Base-by-base conservation (phyloP, 2,329 filamentous ascomycete genomes). In the Dactylonectria estremocensis region DNA sequence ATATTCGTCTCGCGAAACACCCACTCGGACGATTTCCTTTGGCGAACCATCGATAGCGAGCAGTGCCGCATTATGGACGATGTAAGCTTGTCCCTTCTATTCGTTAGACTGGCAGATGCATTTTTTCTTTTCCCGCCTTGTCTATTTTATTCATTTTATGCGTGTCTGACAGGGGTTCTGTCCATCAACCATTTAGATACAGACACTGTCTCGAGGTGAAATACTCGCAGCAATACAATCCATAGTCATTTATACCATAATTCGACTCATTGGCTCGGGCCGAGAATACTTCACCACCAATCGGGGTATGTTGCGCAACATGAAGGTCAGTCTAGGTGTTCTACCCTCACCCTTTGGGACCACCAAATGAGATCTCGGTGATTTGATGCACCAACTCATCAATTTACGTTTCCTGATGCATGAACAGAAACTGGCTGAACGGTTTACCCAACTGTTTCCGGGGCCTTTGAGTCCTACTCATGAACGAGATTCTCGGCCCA, bases 11-110 rank as follows among this genome's bases (percentile, higher is more conserved):
- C 58, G n/a, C 33, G 58, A 5, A 61, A 28, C 10, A 2, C 8
- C n/a, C 53, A 61, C 33, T 53, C 49, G 16, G 58, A 53, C 33
- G 58, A 3, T 14, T 54, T 61, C 22, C n/a, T 61, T 22, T 61
- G 58, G 33, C 22, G 58, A 46, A 53, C 48, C 31, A 61, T 54
- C 9, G 58, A 61, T 6, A 54, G 37, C 24, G 58, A 61, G 24
- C 58, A 61, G 9, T 35, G 35, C 40, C 33, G 48, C 35, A 61
- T 61, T 16, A 53, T 31, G 22, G 40, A 20, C 13, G 48, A 61
- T 10, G 58, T 61, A 53, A 43, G 49, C 4, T 28, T 2, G 9
- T 16, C 22, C 7, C 11, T 13, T n/a, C 7, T 18, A 14, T 10
- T 31, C n/a, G n/a, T 8, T 20, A 9, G 24, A 28, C 3, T 10